These are phyloP conservation scores for Rhizoclosmatium hyalinum DNA, from an alignment of 371 early-diverging fungal genomes.

Conservation along the genomic window DNA sequence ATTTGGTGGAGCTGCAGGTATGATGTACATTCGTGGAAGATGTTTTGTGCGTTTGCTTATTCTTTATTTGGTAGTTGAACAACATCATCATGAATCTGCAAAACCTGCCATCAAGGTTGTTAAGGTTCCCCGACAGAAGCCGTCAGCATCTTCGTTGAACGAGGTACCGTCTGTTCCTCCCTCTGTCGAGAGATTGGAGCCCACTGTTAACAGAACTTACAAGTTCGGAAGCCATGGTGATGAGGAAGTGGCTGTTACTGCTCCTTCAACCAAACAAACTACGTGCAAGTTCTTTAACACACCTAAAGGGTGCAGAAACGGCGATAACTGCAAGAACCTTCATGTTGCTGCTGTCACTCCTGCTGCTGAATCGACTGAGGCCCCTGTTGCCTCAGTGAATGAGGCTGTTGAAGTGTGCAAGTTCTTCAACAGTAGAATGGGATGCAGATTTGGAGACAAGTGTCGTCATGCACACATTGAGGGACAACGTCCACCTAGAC, in stretches of 20 bases:
- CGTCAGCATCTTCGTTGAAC: neutral
- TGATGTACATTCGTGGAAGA: neutral
- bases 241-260: neutral
- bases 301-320: slow-evolving; percentile 13
- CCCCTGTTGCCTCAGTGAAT: neutral
- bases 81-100: neutral
- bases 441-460: slow-evolving; percentile 21
- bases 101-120: slow-evolving; percentile 7
- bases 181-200: neutral
- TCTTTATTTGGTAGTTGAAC: neutral
- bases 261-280: neutral
- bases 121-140: slow-evolving; percentile 7
- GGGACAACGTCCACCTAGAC: neutral
- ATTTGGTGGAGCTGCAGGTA: neutral
- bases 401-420: neutral
- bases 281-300: slow-evolving; percentile 3
- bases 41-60: slow-evolving; percentile 16
- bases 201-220: neutral
- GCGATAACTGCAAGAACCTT: neutral
- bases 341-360: neutral
- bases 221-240: slow-evolving; percentile 6
- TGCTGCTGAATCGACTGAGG: neutral
- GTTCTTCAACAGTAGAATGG: slow-evolving; percentile 16
- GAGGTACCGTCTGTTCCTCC: slow-evolving; percentile 5
- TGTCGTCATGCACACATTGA: slow-evolving; percentile 15